These are phyloP conservation scores for Tulasnella sp. DNA, from an alignment of 768 basidiomycete species.

Conservation along the genomic window DNA sequence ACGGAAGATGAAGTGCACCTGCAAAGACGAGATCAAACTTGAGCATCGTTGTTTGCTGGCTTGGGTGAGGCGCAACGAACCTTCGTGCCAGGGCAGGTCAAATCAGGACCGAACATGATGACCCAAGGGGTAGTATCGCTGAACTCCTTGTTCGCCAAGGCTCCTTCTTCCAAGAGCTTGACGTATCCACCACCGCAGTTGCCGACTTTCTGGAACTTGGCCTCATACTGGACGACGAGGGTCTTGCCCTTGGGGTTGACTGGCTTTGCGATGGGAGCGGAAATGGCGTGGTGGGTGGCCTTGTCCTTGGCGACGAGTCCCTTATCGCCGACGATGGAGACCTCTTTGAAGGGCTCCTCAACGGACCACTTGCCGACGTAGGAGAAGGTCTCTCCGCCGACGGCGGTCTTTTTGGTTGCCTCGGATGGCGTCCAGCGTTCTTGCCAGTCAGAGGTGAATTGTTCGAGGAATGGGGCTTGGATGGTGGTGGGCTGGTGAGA, in stretches of 20 bases:
- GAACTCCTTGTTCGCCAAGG: constrained; percentile 90
- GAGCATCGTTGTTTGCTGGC: not conserved
- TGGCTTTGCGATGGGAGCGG: constrained; percentile 75
- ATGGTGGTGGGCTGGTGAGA: constrained; percentile 61
- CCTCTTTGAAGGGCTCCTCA: constrained; percentile 52
- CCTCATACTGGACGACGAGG: constrained; percentile 95
- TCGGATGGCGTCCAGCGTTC: constrained; percentile 94
- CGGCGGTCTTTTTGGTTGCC: constrained; percentile 96
- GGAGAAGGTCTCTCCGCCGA: constrained; percentile 92
- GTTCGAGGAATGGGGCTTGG: constrained; percentile 90
- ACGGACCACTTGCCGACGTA: constrained; percentile 98
- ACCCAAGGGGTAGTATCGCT: constrained; percentile 92
- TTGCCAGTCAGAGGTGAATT: constrained; percentile 88
- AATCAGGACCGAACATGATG: constrained; percentile 96
- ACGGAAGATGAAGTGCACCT: constrained; percentile 99
- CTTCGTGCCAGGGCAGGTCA: constrained; percentile 90
- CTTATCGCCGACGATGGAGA: constrained; percentile 75
- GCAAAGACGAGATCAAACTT: constrained; percentile 7
- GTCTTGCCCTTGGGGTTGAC: constrained; percentile 80
- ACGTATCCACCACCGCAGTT: constrained; percentile 99
- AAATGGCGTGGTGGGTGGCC: constrained; percentile 98
- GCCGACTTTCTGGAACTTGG: constrained; percentile 98
- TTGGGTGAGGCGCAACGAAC: constrained; percentile 40
- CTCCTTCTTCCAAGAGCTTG: constrained; percentile 87
- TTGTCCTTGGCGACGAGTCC: constrained; percentile 95